A percentile compares a stretch with the other conserved stretches of the same genome.
Conservation (phyloP, 192 early-diverging fungal genomes). For the Mycoemilia scoparia region DNA sequence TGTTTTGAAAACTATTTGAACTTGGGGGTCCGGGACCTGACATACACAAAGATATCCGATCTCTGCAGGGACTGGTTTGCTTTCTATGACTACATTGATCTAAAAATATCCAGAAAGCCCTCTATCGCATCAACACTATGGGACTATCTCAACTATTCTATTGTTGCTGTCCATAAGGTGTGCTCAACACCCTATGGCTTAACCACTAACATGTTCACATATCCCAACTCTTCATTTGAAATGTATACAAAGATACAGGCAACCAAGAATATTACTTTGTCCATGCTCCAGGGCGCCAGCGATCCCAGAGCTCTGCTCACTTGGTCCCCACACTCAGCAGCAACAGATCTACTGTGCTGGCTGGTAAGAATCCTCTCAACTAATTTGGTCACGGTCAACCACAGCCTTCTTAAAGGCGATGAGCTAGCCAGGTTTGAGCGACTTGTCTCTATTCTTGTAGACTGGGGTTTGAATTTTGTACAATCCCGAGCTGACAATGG, state of each 20-base stretch:
- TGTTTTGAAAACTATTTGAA: conserved; percentile 83
- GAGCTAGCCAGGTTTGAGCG: conserved; percentile 7
- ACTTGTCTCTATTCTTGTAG: conserved; percentile 15
- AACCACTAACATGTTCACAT: conserved; percentile 41
- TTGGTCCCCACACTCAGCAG: conserved; percentile 25
- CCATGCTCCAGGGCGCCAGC: conserved; percentile 28
- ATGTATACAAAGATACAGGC: conserved; percentile 29
- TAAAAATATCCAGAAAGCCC: conserved; percentile 5
- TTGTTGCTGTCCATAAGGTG: conserved; percentile 59
- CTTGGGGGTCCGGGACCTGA: conserved; percentile 60
- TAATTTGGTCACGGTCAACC: conserved; percentile 43
- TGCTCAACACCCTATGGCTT: conserved; percentile 46
- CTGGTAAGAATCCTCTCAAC: conserved; percentile 66
- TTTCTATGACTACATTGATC: conserved; percentile 62
- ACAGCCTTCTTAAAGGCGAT: conserved; percentile 16
- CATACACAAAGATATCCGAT: conserved; percentile 42
- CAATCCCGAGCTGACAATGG: conserved; percentile 13
- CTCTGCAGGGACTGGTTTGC: conserved; percentile 51
- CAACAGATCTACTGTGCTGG: conserved; percentile 39
- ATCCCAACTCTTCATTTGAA: conserved; percentile 62
- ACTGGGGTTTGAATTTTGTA: conserved; percentile 12
- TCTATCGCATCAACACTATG: conserved; percentile 31
- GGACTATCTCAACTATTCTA: conserved; percentile 47
- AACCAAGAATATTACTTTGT: conserved; percentile 30
- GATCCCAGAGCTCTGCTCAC: conserved; percentile 27